phyloP scores from a whole-genome alignment of 2,329 filamentous ascomycete species.

The Nemania abortiva region DNA sequence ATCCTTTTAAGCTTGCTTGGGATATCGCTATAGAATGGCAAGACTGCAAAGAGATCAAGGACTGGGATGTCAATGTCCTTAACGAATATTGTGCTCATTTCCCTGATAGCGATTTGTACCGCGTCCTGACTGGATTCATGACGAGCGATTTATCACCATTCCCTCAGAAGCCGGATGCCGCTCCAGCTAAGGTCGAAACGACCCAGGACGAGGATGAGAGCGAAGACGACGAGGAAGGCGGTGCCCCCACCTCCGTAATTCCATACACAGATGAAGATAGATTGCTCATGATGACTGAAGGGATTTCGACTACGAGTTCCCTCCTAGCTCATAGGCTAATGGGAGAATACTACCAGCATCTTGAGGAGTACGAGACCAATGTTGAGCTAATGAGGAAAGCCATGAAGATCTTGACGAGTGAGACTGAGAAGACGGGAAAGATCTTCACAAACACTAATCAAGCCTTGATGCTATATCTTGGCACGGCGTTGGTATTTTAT shows the following conservation, averaged over 20 bases:
- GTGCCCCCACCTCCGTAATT: conserved; percentile 65
- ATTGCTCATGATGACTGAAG: conserved; percentile 82
- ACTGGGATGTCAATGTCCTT: conserved; percentile 83
- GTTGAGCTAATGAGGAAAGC: conserved; percentile 85
- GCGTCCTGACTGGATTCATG: conserved; percentile 84
- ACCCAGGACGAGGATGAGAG: conserved; percentile 62
- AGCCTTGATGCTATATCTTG: conserved; percentile 80
- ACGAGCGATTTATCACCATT: conserved; percentile 88
- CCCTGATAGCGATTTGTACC: conserved; percentile 83
- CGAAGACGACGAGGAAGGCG: conserved; percentile 69
- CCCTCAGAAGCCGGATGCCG: conserved; percentile 56
- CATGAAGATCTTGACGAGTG: conserved; percentile 68
- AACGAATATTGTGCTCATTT: conserved; percentile 86
- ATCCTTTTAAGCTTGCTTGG: conserved; percentile 91
- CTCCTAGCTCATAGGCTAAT: conserved; percentile 86
- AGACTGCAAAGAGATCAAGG: conserved; percentile 78
- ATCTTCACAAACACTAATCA: conserved; percentile 77
- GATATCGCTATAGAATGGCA: conserved; percentile 90
- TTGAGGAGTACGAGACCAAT: conserved; percentile 87
- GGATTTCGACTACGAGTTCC: conserved; percentile 75
- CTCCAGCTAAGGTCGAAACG: conserved; percentile 38
- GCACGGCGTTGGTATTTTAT: conserved; percentile 88
- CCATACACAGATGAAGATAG: conserved; percentile 81
- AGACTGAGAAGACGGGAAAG: conserved; percentile 76
- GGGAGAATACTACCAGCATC: conserved; percentile 82